phyloP scores from a whole-genome alignment of 2,329 filamentous ascomycete species.

The Diplodia mutila region DNA sequence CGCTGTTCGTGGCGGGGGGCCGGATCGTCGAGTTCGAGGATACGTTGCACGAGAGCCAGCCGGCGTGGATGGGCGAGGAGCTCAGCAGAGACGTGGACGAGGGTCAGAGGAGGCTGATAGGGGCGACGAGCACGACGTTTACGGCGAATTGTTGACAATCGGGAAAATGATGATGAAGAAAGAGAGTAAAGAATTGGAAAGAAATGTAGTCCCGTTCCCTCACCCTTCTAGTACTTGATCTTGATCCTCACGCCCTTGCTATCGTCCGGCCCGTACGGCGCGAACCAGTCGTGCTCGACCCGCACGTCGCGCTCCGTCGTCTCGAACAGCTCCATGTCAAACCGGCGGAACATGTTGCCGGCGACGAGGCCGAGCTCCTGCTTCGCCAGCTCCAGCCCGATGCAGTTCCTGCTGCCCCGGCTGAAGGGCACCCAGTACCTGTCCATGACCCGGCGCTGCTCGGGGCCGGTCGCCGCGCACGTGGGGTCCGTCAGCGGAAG shows the following conservation, averaged over 20 bases:
- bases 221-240: constrained; percentile 4
- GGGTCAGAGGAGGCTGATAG: constrained; percentile 29
- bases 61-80: constrained; percentile 34
- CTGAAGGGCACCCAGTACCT: constrained; percentile 30
- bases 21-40: constrained; percentile 35
- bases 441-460: constrained; percentile 27
- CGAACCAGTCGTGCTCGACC: constrained; percentile 27
- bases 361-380: background rate
- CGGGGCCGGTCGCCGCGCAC: background rate
- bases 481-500: constrained; percentile 25
- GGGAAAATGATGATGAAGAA: background rate
- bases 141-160: background rate
- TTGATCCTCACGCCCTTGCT: constrained; percentile 28
- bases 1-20: constrained; percentile 33
- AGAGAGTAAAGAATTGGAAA: background rate
- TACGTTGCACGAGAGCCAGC: constrained; percentile 31
- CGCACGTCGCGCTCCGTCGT: constrained; percentile 28
- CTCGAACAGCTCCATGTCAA: constrained; percentile 25
- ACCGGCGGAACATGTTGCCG: constrained; percentile 15
- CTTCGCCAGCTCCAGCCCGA: constrained; percentile 28
- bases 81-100: constrained; percentile 32
- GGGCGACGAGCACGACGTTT: background rate
- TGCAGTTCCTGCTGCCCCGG: constrained; percentile 29
- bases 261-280: constrained; percentile 26
- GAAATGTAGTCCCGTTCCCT: background rate